Conservation (phyloP, 23 red algal genomes). For the Gracilaria caudata region DNA sequence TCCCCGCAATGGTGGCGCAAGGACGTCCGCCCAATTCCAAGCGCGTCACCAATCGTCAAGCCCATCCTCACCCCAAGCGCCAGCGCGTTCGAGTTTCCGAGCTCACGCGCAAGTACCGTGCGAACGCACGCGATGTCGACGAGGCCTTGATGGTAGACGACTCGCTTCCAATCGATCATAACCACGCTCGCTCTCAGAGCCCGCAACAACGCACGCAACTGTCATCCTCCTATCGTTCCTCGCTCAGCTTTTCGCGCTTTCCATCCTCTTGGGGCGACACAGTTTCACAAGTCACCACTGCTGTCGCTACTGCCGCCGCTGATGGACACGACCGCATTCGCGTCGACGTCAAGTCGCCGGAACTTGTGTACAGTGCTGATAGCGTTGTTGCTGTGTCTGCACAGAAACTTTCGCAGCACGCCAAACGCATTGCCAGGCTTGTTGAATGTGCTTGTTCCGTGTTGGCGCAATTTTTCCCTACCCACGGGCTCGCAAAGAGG, state of each 20-base stretch:
- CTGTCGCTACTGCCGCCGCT: slow-evolving; percentile 27
- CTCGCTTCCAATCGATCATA: neutral
- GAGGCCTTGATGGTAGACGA: slow-evolving; percentile 36
- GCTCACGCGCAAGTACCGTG: slow-evolving; percentile 61
- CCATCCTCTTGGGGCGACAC: slow-evolving; percentile 49
- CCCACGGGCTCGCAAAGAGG: neutral
- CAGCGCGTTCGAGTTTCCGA: slow-evolving; percentile 47
- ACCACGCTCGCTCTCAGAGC: neutral
- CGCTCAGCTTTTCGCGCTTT: slow-evolving; percentile 57
- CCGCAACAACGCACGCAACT: neutral
- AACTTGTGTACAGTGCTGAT: slow-evolving; percentile 18
- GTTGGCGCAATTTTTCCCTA: neutral
- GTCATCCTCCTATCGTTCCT: neutral
- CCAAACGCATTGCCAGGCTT: slow-evolving; percentile 13
- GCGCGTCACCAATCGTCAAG: neutral
- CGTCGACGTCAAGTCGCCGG: slow-evolving; percentile 53
- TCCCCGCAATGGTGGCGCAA: slow-evolving; percentile 22
- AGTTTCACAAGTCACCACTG: slow-evolving; percentile 18
- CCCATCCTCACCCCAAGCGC: neutral
- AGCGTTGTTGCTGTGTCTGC: neutral
- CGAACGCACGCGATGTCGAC: slow-evolving; percentile 15
- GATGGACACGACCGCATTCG: slow-evolving; percentile 62
- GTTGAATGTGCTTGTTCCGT: slow-evolving; percentile 35
- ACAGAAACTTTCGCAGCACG: neutral
- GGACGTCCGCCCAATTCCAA: neutral